Evolutionary conservation across 257 asterid species (phyloP).

Genomic region (Primulina tabacum): DNA sequence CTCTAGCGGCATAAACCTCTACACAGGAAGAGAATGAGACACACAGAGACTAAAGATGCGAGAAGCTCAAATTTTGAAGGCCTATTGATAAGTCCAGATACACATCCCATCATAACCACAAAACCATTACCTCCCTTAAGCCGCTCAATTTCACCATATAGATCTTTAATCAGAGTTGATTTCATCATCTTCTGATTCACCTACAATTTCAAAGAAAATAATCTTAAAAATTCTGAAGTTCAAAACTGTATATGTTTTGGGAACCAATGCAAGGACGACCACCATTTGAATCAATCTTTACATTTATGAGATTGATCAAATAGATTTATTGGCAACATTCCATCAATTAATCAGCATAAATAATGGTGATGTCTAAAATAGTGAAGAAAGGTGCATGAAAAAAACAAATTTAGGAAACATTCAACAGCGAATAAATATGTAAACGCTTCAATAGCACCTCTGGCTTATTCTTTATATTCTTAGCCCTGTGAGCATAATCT

Average conservation of each 20-base stretch:
- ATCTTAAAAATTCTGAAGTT: constrained; percentile 8
- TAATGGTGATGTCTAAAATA: not conserved
- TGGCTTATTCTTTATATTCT: constrained; percentile 85
- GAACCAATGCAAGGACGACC: not conserved
- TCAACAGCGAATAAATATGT: not conserved
- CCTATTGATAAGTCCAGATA: constrained; percentile 3
- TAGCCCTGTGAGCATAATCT: constrained; percentile 91
- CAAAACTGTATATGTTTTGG: not conserved
- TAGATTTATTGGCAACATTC: not conserved
- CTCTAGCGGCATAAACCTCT: constrained; percentile 92
- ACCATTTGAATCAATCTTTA: not conserved
- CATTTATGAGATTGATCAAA: not conserved
- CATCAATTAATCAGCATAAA: too few species aligned
- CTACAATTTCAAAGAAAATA: constrained; percentile 35
- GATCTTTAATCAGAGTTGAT: constrained; percentile 68
- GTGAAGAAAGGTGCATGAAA: not conserved
- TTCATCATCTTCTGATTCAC: constrained; percentile 93
- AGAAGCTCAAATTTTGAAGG: not conserved
- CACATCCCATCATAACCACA: not conserved
- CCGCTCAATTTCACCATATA: constrained; percentile 75
- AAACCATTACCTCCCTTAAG: constrained; percentile 58
- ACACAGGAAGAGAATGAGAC: not conserved
- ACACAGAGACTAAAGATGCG: not conserved
- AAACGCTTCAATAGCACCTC: constrained; percentile 48
- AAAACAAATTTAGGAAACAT: not conserved